phyloP scores from a whole-genome alignment of 2,329 filamentous ascomycete species.

The Fragosphaeria purpurea region DNA sequence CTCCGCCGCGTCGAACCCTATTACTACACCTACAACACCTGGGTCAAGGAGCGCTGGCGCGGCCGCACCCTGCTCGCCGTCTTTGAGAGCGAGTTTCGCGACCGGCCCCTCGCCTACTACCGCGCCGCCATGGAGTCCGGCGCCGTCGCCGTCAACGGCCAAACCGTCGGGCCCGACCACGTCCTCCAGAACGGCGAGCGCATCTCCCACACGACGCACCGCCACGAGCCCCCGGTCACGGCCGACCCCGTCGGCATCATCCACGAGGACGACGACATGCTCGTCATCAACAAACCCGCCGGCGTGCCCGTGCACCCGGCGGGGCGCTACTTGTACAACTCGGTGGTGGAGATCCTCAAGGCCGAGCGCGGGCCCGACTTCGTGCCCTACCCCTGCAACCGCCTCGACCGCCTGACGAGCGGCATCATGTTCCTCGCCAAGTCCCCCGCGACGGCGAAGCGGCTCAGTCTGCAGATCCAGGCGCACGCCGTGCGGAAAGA shows the following conservation, averaged over 20 bases:
- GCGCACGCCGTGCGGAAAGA: constrained; percentile 83
- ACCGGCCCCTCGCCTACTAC: constrained; percentile 80
- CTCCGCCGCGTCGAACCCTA: constrained; percentile 79
- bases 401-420: constrained; percentile 87
- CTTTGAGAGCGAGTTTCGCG: constrained; percentile 85
- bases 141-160: constrained; percentile 70
- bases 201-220: constrained; percentile 86
- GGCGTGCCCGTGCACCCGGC: constrained; percentile 93
- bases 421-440: constrained; percentile 99
- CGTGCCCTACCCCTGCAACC: constrained; percentile 65
- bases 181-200: constrained; percentile 80
- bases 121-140: constrained; percentile 72
- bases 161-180: constrained; percentile 55
- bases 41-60: constrained; percentile 89
- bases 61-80: constrained; percentile 73
- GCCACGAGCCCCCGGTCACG: constrained; percentile 90
- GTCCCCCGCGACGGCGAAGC: constrained; percentile 66
- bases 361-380: constrained; percentile 53
- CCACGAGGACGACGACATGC: constrained; percentile 84
- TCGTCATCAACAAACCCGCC: constrained; percentile 94
- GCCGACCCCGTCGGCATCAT: constrained; percentile 70
- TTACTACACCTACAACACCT: constrained; percentile 89
- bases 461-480: constrained; percentile 65
- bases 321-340: constrained; percentile 92
- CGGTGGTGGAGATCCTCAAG: constrained; percentile 85